phyloP scores from a whole-genome alignment of 257 asterid genomes.

The Anisodus acutangulus region DNA sequence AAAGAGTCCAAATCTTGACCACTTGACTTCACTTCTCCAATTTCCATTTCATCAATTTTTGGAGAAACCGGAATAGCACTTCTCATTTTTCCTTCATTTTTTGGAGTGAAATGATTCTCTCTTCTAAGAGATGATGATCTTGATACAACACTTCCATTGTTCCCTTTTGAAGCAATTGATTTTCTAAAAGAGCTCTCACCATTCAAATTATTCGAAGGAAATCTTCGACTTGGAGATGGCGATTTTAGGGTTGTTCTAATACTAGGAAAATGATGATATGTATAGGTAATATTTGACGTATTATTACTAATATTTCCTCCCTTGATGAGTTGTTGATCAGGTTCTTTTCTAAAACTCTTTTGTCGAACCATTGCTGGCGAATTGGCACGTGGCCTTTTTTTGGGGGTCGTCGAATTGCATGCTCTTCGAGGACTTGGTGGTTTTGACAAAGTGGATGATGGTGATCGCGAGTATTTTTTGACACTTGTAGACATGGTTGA shows the following conservation, averaged over 20 bases:
- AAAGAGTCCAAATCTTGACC: slow-evolving; percentile 46
- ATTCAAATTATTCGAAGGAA: not conserved
- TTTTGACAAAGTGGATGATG: slow-evolving; percentile 25
- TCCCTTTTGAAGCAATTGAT: slow-evolving; percentile 14
- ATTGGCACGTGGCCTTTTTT: slow-evolving; percentile 60
- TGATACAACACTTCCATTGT: slow-evolving; percentile 42
- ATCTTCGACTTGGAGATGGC: slow-evolving; percentile 75
- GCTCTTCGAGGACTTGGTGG: slow-evolving; percentile 40
- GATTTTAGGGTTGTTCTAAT: slow-evolving; percentile 50
- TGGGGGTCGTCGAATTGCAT: slow-evolving; percentile 39
- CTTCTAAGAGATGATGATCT: slow-evolving; percentile 29
- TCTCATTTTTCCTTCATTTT: slow-evolving; percentile 31
- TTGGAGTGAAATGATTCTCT: slow-evolving; percentile 37
- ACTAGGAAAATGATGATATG: slow-evolving; percentile 31
- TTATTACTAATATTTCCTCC: not conserved
- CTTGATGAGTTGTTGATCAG: slow-evolving; percentile 21
- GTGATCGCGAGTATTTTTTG: not conserved
- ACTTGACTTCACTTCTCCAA: slow-evolving; percentile 35
- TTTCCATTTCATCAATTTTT: slow-evolving; percentile 44
- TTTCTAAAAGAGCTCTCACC: slow-evolving; percentile 14
- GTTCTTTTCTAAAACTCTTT: slow-evolving; percentile 67
- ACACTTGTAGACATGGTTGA: slow-evolving; percentile 25
- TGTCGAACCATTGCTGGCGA: slow-evolving; percentile 66
- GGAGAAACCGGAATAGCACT: slow-evolving; percentile 35
- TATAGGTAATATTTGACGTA: not conserved